Conservation (phyloP, 208 protist species). For the Trypanosoma grayi region DNA sequence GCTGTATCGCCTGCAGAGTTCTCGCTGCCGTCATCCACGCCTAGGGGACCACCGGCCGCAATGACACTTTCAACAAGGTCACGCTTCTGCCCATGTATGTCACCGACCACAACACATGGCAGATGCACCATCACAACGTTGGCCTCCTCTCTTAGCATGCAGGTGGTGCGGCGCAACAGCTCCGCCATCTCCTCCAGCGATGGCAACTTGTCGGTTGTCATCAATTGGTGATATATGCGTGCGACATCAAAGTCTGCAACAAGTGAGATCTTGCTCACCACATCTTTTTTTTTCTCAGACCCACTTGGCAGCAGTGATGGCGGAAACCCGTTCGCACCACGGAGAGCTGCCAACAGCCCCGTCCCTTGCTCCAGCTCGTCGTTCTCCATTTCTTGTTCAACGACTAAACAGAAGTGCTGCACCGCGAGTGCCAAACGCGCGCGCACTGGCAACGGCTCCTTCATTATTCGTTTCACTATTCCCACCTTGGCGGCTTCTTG, state of each 20-base stretch:
- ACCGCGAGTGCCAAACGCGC: constrained; percentile 67
- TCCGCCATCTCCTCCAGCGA: constrained; percentile 73
- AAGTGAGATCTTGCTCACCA: constrained; percentile 1
- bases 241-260: constrained; percentile 40
- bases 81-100: constrained; percentile 83
- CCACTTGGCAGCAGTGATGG: neutral
- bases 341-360: constrained; percentile 42
- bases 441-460: constrained; percentile 46
- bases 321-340: neutral
- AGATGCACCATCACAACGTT: constrained; percentile 96
- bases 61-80: constrained; percentile 75
- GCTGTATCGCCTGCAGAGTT: neutral
- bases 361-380: constrained; percentile 48
- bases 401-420: constrained; percentile 60
- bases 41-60: constrained; percentile 56
- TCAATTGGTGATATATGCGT: constrained; percentile 55
- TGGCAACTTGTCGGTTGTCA: constrained; percentile 49
- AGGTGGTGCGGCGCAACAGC: constrained; percentile 60
- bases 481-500: neutral
- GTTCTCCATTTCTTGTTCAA: constrained; percentile 75
- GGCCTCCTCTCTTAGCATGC: constrained; percentile 90
- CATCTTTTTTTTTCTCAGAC: neutral
- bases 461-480: constrained; percentile 51
- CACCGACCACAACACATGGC: constrained; percentile 86
- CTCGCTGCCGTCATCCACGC: neutral